Evolutionary conservation across 1,139 yeast species (phyloP).

Genomic region (Geotrichum australiense): DNA sequence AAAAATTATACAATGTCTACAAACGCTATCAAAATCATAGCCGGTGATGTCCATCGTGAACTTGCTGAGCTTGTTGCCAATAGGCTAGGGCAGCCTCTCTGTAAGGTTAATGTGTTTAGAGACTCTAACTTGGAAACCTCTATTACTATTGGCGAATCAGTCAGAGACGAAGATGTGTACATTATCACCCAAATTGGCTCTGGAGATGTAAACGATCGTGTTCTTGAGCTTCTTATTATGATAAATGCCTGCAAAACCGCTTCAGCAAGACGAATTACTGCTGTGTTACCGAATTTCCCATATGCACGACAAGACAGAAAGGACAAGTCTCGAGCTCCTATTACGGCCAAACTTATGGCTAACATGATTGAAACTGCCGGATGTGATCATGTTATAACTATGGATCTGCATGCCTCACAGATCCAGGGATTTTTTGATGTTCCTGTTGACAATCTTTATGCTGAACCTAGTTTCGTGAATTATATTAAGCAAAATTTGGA

Average conservation of each 20-base stretch:
- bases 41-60: slow-evolving; percentile 84
- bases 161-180: slow-evolving; percentile 90
- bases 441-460: slow-evolving; percentile 93
- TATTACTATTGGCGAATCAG: slow-evolving; percentile 88
- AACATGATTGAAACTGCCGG: slow-evolving; percentile 94
- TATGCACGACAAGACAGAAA: slow-evolving; percentile 97
- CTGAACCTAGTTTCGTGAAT: slow-evolving; percentile 89
- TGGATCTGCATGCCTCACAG: slow-evolving; percentile 97
- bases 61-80: slow-evolving; percentile 78
- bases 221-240: slow-evolving; percentile 82
- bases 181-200: slow-evolving; percentile 86
- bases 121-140: slow-evolving; percentile 71
- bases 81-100: slow-evolving; percentile 37
- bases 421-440: slow-evolving; percentile 95
- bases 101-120: slow-evolving; percentile 42
- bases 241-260: slow-evolving; percentile 95
- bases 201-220: slow-evolving; percentile 80
- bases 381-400: slow-evolving; percentile 92
- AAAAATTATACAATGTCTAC: slow-evolving; percentile 29
- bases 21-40: slow-evolving; percentile 79
- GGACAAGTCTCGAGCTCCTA: slow-evolving; percentile 94
- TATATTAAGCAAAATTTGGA: slow-evolving; percentile 73
- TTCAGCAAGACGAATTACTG: slow-evolving; percentile 90
- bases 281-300: slow-evolving; percentile 92
- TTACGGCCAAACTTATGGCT: slow-evolving; percentile 94